These are phyloP conservation scores for Fraxinus velutina DNA, from an alignment of 305 asterid species.

Conservation along the genomic window DNA sequence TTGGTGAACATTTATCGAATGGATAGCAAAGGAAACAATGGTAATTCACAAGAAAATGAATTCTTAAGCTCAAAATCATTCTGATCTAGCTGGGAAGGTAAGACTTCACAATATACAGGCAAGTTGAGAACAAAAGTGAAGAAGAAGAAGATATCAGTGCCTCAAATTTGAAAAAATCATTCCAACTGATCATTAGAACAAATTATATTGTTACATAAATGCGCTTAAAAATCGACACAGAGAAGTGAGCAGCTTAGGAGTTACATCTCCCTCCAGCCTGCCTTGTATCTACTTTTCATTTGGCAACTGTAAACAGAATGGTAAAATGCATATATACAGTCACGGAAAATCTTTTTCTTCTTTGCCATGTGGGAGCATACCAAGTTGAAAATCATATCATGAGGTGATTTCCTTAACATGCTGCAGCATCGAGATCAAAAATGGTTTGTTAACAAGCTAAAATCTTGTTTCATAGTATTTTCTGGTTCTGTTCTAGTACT, in stretches of 20 bases:
- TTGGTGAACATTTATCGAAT: not conserved
- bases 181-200: not conserved
- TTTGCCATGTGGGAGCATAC: constrained; percentile 2
- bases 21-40: not conserved
- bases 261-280: not conserved
- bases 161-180: not conserved
- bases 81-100: not conserved
- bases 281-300: not conserved
- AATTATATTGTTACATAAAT: no score
- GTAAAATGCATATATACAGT: constrained; percentile 30
- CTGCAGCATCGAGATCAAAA: not conserved
- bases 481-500: not conserved
- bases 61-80: constrained; percentile 24
- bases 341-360: constrained; percentile 7
- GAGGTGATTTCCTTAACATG: constrained; percentile 5
- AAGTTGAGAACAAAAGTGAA: constrained; percentile 17
- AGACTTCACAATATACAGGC: no score
- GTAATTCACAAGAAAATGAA: not conserved
- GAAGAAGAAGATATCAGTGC: not conserved
- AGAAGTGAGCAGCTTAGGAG: not conserved
- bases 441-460: not conserved
- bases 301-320: not conserved
- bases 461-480: not conserved
- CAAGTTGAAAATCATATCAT: not conserved
- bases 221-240: not conserved